phyloP scores from a whole-genome alignment of 2,329 filamentous ascomycete genomes.

The Nothophoma quercina region DNA sequence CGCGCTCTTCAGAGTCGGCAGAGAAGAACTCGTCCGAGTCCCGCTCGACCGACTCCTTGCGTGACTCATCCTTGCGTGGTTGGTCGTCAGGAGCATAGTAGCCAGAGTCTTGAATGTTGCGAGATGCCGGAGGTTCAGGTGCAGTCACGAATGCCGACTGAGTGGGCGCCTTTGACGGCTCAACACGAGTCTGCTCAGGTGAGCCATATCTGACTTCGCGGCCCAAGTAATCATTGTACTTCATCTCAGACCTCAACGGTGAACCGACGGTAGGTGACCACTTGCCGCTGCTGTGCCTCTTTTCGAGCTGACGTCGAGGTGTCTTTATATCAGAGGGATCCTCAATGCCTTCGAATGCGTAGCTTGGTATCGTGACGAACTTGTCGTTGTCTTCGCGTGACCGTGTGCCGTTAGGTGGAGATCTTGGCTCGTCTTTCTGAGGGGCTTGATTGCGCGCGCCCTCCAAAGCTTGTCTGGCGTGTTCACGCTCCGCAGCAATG shows the following conservation, averaged over 20 bases:
- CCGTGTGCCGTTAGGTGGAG: constrained; percentile 30
- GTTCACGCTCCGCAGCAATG: constrained; percentile 37
- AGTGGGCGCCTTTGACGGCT: constrained; percentile 26
- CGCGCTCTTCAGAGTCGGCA: constrained; percentile 41
- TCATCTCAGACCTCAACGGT: constrained; percentile 55
- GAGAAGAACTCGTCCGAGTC: constrained; percentile 47
- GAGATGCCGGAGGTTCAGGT: constrained; percentile 23
- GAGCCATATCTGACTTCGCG: constrained; percentile 7
- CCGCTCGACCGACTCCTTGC: constrained; percentile 29
- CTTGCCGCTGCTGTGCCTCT: constrained; percentile 51
- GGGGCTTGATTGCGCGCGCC: constrained; percentile 27
- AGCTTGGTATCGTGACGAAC: constrained; percentile 38
- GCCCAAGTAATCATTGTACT: constrained; percentile 54
- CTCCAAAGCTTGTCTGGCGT: constrained; percentile 37
- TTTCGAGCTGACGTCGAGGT: constrained; percentile 58
- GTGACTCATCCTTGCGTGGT: constrained; percentile 28
- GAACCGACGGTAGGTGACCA: constrained; percentile 54
- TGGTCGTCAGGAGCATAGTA: constrained; percentile 45
- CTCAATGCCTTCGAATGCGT: constrained; percentile 45
- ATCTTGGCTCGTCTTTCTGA: constrained; percentile 16
- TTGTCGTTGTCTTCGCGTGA: constrained; percentile 23
- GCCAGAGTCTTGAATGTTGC: constrained; percentile 40
- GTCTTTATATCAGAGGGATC: constrained; percentile 48
- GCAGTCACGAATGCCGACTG: constrained; percentile 23
- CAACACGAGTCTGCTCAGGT: constrained; percentile 23